A percentile compares a stretch with the other conserved stretches of the same genome.
phyloP scores from a whole-genome alignment of 2,329 filamentous ascomycete species.

The Metarhizium anisopliae region DNA sequence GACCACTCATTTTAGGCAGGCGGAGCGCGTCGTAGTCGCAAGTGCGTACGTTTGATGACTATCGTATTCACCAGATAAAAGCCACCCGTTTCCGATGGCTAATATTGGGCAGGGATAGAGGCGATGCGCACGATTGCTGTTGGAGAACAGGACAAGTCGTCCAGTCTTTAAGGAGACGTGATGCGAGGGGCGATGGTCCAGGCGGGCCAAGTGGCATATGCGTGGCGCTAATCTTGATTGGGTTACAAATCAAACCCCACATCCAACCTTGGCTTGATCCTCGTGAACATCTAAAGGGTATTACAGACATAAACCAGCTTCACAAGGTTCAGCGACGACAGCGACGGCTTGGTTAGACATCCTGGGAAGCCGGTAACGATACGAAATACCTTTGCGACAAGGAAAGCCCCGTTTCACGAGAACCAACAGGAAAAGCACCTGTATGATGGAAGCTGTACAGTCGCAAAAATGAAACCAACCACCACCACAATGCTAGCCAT shows the following conservation, averaged over 20 bases:
- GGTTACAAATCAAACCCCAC: conserved; percentile 17
- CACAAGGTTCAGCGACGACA: background rate
- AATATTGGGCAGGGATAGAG: background rate
- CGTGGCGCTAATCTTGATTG: conserved; percentile 24
- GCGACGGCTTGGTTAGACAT: background rate
- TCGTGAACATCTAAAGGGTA: background rate
- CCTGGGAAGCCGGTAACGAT: background rate
- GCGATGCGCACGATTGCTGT: background rate
- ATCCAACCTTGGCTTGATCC: conserved; percentile 1
- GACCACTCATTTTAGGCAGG: conserved; percentile 46
- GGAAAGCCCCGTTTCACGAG: background rate
- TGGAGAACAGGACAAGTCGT: conserved; percentile 2
- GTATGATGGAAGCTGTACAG: conserved; percentile 25
- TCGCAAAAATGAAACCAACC: conserved; percentile 38
- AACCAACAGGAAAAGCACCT: conserved; percentile 9
- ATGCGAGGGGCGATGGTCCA: conserved; percentile 17
- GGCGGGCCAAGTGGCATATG: conserved; percentile 34
- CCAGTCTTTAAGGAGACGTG: conserved; percentile 25
- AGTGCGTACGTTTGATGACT: background rate
- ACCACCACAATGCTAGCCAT: conserved; percentile 24
- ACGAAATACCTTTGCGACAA: background rate
- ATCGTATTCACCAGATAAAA: background rate
- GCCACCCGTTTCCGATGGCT: background rate
- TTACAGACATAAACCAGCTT: background rate
- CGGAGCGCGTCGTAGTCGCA: background rate